These are phyloP conservation scores for Penicillium bialowiezense DNA, from an alignment of 495 filamentous ascomycete species.

Conservation along the genomic window DNA sequence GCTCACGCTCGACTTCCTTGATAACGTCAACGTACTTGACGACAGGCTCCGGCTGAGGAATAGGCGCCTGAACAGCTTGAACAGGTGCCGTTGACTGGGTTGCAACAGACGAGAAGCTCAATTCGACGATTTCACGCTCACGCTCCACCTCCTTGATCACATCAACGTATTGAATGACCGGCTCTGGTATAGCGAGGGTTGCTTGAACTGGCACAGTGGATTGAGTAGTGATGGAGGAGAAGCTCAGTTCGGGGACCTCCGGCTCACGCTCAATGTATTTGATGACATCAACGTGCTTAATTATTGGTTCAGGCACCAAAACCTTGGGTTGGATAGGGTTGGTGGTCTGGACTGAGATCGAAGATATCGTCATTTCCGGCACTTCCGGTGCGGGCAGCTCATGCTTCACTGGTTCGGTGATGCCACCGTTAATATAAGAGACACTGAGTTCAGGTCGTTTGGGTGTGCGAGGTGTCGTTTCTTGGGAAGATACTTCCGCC, in stretches of 20 bases:
- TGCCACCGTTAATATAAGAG: slow-evolving; percentile 28
- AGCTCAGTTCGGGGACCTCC: slow-evolving; percentile 17
- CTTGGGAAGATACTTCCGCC: slow-evolving; percentile 35
- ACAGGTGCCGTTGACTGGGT: slow-evolving; percentile 1
- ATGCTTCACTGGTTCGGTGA: slow-evolving; percentile 31
- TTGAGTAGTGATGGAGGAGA: slow-evolving; percentile 33
- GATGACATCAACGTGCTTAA: slow-evolving; percentile 8
- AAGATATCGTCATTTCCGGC: slow-evolving; percentile 19
- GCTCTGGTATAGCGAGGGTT: slow-evolving; percentile 19
- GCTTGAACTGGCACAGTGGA: slow-evolving; percentile 28
- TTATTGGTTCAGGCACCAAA: slow-evolving; percentile 2
- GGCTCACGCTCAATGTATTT: slow-evolving; percentile 13
- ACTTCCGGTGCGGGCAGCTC: slow-evolving; percentile 17
- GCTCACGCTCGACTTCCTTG: slow-evolving; percentile 2
- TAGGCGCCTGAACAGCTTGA: slow-evolving; percentile 2
- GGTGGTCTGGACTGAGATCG: slow-evolving; percentile 7
- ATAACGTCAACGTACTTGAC: slow-evolving; percentile 1
- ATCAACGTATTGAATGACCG: slow-evolving; percentile 7
- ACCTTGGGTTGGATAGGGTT: slow-evolving; percentile 1
- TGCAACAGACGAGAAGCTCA: slow-evolving; percentile 5
- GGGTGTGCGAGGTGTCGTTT: slow-evolving; percentile 35
- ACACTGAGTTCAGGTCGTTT: slow-evolving; percentile 29
- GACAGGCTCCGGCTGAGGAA: slow-evolving; percentile 12
- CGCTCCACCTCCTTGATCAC: slow-evolving; percentile 5
- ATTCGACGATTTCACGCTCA: slow-evolving; percentile 1